Percentiles rank a stretch among this genome's conserved stretches.
These are phyloP conservation scores for Fraxinus sp. DNA, from an alignment of 305 asterid species.

Conservation along the genomic window DNA sequence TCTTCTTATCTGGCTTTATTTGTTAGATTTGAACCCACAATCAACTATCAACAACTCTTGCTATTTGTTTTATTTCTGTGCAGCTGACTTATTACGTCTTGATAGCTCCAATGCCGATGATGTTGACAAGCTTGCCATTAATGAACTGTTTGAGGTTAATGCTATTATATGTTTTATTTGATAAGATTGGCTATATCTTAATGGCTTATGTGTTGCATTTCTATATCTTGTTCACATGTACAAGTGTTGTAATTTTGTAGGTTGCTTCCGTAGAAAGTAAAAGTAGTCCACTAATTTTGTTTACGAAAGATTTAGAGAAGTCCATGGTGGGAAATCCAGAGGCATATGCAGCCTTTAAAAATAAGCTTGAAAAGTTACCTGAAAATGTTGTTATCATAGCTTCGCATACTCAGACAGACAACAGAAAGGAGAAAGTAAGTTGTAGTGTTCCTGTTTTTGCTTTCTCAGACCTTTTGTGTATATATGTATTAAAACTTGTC, in stretches of 20 bases:
- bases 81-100: conserved; percentile 80
- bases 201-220: conserved; percentile 10
- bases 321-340: conserved; percentile 71
- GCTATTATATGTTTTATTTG: conserved; percentile 14
- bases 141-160: conserved; percentile 81
- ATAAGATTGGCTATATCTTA: neutral
- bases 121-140: conserved; percentile 61
- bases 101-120: conserved; percentile 67
- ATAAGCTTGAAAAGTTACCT: conserved; percentile 70
- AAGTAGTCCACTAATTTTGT: conserved; percentile 58
- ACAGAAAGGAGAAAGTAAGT: conserved; percentile 82
- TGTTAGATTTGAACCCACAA: neutral
- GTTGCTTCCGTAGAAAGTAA: conserved; percentile 69
- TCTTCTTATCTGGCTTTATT: conserved; percentile 13
- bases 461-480: neutral
- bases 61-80: conserved; percentile 27
- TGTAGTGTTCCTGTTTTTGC: conserved; percentile 13
- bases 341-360: conserved; percentile 57
- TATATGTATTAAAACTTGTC: neutral
- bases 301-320: conserved; percentile 82
- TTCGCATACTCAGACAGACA: conserved; percentile 74
- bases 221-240: conserved; percentile 1
- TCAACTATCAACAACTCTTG: neutral
- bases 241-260: conserved; percentile 32
- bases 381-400: conserved; percentile 68